phyloP scores from a whole-genome alignment of 148 eudicot genomes.

The Rhododendron ferrugineum region DNA sequence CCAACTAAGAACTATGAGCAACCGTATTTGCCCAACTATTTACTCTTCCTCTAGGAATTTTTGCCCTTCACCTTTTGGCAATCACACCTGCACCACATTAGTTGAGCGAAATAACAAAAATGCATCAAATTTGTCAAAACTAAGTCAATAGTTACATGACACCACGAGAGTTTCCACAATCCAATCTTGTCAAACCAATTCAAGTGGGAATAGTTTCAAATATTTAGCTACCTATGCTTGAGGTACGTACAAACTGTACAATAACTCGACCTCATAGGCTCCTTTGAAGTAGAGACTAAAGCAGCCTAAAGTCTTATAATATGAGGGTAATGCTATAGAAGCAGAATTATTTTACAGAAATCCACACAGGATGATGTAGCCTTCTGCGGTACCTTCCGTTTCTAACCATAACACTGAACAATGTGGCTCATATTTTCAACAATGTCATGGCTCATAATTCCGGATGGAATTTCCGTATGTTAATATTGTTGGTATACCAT shows the following conservation, averaged over 20 bases:
- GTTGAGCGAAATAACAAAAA: not conserved
- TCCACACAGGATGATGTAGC: not conserved
- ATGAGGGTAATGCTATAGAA: not conserved
- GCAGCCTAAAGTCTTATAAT: not conserved
- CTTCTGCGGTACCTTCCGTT: not conserved
- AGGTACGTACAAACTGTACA: not conserved
- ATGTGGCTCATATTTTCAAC: not conserved
- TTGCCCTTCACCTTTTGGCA: not conserved
- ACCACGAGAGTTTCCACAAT: not conserved
- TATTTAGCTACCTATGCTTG: not conserved
- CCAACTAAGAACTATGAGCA: not conserved
- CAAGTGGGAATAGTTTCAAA: not conserved
- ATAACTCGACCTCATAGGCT: not conserved
- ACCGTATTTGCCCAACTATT: not conserved
- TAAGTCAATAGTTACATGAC: not conserved
- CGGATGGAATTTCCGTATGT: not conserved
- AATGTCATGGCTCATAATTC: not conserved
- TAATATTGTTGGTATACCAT: not conserved
- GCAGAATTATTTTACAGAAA: not conserved
- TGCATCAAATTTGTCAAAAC: not conserved
- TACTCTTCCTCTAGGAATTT: not conserved
- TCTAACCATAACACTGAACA: not conserved
- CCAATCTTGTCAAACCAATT: not conserved
- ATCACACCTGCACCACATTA: not conserved
- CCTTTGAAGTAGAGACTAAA: not conserved